A percentile compares a stretch with the other conserved stretches of the same genome.
Conservation (phyloP, 2,329 filamentous ascomycete genomes). For the Kalmusia sp. region DNA sequence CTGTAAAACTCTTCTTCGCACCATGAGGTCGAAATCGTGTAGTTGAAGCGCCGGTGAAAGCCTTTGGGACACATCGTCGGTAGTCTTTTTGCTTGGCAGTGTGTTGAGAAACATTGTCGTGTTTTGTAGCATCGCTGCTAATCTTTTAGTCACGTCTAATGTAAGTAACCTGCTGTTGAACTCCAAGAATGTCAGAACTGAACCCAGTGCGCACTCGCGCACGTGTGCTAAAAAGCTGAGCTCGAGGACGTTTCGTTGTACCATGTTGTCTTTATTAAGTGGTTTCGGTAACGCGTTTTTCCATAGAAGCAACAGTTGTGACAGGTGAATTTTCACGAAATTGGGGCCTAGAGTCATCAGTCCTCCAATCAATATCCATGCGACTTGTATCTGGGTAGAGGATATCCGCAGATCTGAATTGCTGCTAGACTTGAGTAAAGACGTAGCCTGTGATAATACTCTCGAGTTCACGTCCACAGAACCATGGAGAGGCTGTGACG, state of each 20-base stretch:
- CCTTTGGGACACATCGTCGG: constrained; percentile 84
- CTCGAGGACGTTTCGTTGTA: constrained; percentile 83
- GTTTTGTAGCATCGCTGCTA: constrained; percentile 93
- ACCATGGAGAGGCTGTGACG: constrained; percentile 86
- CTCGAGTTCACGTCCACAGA: constrained; percentile 95
- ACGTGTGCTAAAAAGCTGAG: constrained; percentile 94
- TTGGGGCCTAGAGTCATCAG: constrained; percentile 96
- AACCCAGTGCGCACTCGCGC: constrained; percentile 89
- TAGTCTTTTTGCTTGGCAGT: constrained; percentile 81
- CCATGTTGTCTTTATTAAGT: constrained; percentile 88
- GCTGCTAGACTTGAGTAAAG: constrained; percentile 88
- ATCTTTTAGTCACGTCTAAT: constrained; percentile 89
- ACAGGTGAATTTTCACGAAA: constrained; percentile 98
- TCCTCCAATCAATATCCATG: constrained; percentile 96
- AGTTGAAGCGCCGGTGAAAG: constrained; percentile 86
- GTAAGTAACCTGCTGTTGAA: constrained; percentile 93
- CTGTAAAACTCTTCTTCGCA: constrained; percentile 88
- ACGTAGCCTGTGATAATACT: constrained; percentile 88
- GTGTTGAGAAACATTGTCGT: constrained; percentile 89
- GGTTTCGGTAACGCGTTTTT: constrained; percentile 97
- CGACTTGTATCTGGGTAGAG: constrained; percentile 94
- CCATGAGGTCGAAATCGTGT: constrained; percentile 90
- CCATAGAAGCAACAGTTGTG: constrained; percentile 91
- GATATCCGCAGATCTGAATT: constrained; percentile 90
- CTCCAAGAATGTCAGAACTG: constrained; percentile 88